Evolutionary conservation across 495 filamentous ascomycete genomes (phyloP), one percentile per base, ranked within the genome.

Genomic region (Daldinia childiae): DNA sequence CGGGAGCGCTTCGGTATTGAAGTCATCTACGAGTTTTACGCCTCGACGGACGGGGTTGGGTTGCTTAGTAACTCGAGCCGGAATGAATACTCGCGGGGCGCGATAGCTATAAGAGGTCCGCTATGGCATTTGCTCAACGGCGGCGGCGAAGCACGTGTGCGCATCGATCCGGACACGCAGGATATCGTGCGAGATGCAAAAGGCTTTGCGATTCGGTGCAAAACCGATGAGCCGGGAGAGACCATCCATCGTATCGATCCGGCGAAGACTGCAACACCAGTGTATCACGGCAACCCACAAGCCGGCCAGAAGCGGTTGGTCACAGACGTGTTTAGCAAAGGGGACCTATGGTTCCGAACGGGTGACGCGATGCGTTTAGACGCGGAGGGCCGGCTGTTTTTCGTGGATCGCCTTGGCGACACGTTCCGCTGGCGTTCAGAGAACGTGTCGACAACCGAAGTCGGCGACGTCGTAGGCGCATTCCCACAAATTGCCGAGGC

Each of bases 351-450:
- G 73, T 94, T 91, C 78, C 86, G 92, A 19, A 87, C 87, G 5
- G 92, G 92, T n/a, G 92, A 95, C 76, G 85, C 90, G 15, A 78
- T 94, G 54, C 78, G 88, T 4, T 79, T 88, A 6, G 84, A 87
- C 32, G 64, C 64, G 6, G 90, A 94, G 48, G 91, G 92, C 0
- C 80, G 90, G 9, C 91, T 91, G 87, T 93, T 83, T 77, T 95
- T 95, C 79, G 72, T 92, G 21, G 92, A 95, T 76, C 86, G 83
- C 11, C 80, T 94, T 0, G 92, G 92, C 0, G 92, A 95, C 76
- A 95, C 92, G 0, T 95, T 90, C 79, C 85, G 92, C 8, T 95
- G 92, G 92, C 94, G 91, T 77, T 87, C 87, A 48, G 92, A 94
- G 79, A 95, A 95, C 75, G 91, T 95, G 66, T 89, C 88, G 15